Percentiles rank a stretch among this genome's conserved stretches.
Conservation (phyloP, 495 filamentous ascomycete genomes). For the Tetracladium marchalianum region DNA sequence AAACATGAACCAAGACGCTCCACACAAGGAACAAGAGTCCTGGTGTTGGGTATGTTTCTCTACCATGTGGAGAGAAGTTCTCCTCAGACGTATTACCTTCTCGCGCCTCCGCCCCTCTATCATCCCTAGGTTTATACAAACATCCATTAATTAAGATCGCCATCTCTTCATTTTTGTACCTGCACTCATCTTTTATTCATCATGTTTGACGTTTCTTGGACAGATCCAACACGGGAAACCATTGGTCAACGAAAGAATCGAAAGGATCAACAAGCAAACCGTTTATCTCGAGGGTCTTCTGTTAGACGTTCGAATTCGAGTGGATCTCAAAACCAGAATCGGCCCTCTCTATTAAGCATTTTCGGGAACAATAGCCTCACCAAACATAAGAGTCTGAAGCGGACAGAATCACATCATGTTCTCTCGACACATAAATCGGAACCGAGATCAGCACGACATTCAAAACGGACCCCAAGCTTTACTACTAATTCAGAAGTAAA, state of each 20-base stretch:
- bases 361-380: conserved; percentile 2
- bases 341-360: conserved; percentile 7
- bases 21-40: too few species aligned
- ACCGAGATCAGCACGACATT: background rate
- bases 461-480: conserved; percentile 7
- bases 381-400: background rate
- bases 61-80: too few species aligned
- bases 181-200: background rate
- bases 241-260: conserved; percentile 28
- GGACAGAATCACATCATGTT: background rate
- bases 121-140: background rate
- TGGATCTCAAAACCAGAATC: background rate
- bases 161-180: background rate
- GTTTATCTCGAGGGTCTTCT: conserved; percentile 13
- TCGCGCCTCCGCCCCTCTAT: too few species aligned
- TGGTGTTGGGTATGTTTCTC: too few species aligned
- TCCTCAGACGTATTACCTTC: too few species aligned
- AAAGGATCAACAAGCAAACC: conserved; percentile 6
- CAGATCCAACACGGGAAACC: conserved; percentile 32
- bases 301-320: conserved; percentile 9
- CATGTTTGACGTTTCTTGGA: conserved; percentile 46
- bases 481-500: conserved; percentile 3
- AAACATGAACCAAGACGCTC: too few species aligned
- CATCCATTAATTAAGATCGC: background rate
- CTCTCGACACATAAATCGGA: too few species aligned